Base-by-base conservation (phyloP, 2,329 filamentous ascomycete genomes). In the Bimuria novae-zelandiae region DNA sequence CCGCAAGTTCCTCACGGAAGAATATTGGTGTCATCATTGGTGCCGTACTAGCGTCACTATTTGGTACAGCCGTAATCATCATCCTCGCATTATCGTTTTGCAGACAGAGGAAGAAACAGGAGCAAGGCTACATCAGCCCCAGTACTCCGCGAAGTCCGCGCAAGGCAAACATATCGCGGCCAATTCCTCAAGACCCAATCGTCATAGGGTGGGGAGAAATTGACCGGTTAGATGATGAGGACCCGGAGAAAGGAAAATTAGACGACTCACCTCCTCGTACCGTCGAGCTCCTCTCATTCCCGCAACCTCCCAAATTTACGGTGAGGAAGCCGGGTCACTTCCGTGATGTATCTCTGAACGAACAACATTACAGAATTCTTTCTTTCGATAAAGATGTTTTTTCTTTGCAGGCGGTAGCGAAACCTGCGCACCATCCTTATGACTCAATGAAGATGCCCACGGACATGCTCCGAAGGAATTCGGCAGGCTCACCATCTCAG, bases 361-460 rank as follows among this genome's bases (percentile, higher is more conserved):
- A 75, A 43, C 68, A 64, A 1, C 76, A 76, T 46, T 72, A 59
- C 8, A 54, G 61, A 21, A 75, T 77, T 23, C 64, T 74, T 11
- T 65, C 69, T n/a, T 67, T 71, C 14, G 67, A 70, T 30, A 72
- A 75, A 19, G 69, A 73, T 16, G 76, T 76, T 21, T 76, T 65
- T 66, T 75, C 75, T 1, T 66, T 67, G 7, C 55, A 59, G 22
- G 54, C 64, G 12, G 66, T 68, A 16, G 66, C 70, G 32, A 61
- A 65, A 32, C 69, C 68, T 2, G 68, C 73, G 27, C 72, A 76
- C 53, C 71, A 66, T 19, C 75, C 75, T 6, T 71, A 74, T 48
- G 72, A 77, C 44, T 77, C 75, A 49, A 78, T 78, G 67, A 76
- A 73, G 14, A 68, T 76, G 12, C 69, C 76, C 4, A 73, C 75